phyloP scores from a whole-genome alignment of 495 filamentous ascomycete genomes.

The Pyronema omphalodes region DNA sequence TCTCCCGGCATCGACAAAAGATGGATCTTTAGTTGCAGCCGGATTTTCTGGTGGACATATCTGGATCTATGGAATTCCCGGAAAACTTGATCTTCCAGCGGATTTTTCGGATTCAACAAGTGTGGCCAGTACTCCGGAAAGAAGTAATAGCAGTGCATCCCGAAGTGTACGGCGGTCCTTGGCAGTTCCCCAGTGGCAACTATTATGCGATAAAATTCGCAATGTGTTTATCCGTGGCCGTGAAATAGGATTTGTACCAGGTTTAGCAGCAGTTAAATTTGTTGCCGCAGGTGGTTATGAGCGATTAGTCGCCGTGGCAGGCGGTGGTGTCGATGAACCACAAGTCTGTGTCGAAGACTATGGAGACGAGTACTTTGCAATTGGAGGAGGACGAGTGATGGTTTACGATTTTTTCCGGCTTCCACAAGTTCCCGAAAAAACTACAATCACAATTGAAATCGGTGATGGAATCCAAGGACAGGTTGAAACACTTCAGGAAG shows the following conservation, averaged over 20 bases:
- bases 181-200: slow-evolving; percentile 44
- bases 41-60: slow-evolving; percentile 55
- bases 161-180: slow-evolving; percentile 5
- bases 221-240: slow-evolving; percentile 45
- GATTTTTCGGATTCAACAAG: neutral
- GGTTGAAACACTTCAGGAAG: slow-evolving; percentile 40
- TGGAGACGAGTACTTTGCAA: too few species aligned
- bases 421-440: slow-evolving; percentile 6
- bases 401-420: slow-evolving; percentile 58
- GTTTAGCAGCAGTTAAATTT: slow-evolving; percentile 43
- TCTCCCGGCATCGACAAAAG: slow-evolving; percentile 44
- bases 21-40: slow-evolving; percentile 56
- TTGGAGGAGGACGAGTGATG: slow-evolving; percentile 47
- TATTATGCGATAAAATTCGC: slow-evolving; percentile 44
- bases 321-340: slow-evolving; percentile 48
- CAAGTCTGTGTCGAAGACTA: slow-evolving; percentile 15
- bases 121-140: slow-evolving; percentile 2
- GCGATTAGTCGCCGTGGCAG: slow-evolving; percentile 55
- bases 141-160: slow-evolving; percentile 19
- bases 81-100: slow-evolving; percentile 41
- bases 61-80: slow-evolving; percentile 67
- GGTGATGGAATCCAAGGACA: slow-evolving; percentile 47
- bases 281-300: slow-evolving; percentile 36
- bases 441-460: slow-evolving; percentile 46
- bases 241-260: slow-evolving; percentile 36